Conservation (phyloP, 1,284 basidiomycete genomes). For the Naganishia cerealis region DNA sequence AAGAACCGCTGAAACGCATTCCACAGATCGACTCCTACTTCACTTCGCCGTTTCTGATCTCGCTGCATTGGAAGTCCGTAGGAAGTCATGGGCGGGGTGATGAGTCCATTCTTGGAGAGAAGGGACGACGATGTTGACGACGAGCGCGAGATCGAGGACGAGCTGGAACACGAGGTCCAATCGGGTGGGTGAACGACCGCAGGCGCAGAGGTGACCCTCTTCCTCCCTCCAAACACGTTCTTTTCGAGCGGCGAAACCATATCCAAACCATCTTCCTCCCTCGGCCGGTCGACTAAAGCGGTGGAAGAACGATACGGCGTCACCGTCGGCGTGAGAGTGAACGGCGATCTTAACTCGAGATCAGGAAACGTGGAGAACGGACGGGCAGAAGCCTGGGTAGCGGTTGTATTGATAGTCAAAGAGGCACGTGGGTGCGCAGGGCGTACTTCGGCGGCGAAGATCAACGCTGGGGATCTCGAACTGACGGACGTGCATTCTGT, state of each 20-base stretch:
- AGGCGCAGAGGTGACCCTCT: background rate
- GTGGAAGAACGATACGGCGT: background rate
- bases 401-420: background rate
- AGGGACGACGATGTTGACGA: background rate
- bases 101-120: background rate
- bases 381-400: background rate
- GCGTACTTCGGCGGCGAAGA: background rate
- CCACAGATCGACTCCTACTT: background rate
- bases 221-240: background rate
- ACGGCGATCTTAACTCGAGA: background rate
- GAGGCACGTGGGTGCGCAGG: background rate
- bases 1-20: background rate
- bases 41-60: background rate
- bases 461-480: background rate
- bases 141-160: background rate
- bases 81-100: background rate
- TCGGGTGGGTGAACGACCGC: background rate
- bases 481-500: background rate
- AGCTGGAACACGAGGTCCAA: background rate
- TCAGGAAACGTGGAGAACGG: background rate
- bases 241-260: background rate
- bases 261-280: background rate
- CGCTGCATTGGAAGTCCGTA: background rate
- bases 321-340: background rate
- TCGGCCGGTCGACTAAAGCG: background rate